Evolutionary conservation across 768 basidiomycete species (phyloP), one percentile per base, ranked within the genome.

Genomic region (Grammothele lineata): DNA sequence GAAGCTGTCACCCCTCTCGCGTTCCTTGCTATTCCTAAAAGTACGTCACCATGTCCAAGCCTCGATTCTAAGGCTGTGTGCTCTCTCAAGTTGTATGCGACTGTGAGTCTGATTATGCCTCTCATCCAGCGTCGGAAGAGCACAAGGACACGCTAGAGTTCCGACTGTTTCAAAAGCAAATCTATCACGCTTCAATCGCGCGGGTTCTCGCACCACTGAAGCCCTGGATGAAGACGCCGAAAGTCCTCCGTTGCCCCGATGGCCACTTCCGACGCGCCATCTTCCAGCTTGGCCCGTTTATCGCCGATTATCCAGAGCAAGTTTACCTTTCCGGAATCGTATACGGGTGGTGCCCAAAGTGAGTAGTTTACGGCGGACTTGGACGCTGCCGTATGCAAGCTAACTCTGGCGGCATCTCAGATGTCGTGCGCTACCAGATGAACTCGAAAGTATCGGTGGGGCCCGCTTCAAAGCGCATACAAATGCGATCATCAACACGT

Each of bases 251-350:
- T 11, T 56, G 62, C 36, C 51, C 62, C 6, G 63, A 68, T 47
- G 46, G 53, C 0, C 57, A 66, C 38, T 68, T 44, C 48, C 55
- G 58, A 1, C 45, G 54, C 1, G 57, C 51, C 1, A 56, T 68
- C 4, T 65, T 59, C 46, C 56, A 48, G 12, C 26, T 68, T 11
- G 64, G 59, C 0, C 57, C 62, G 0, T 66, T 57, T 32, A 64
- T 66, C 40, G 63, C 62, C 0, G 63, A 67, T 40, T 67, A 67
- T 47, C 62, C 61, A 7, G 65, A 67, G 38, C 66, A 67, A 40
- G 58, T 58, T 0, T 32, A 53, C 10, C 26, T 62, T 0, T 53
- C 57, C 5, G 27, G 46, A 17, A 54, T 59, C 36, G 55, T 61
- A 5, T 50, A 57, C 26, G 50, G 55, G 0, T 61, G 59, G 59